Conservation (phyloP, 2,329 filamentous ascomycete species). For the Talaromyces sp. region DNA sequence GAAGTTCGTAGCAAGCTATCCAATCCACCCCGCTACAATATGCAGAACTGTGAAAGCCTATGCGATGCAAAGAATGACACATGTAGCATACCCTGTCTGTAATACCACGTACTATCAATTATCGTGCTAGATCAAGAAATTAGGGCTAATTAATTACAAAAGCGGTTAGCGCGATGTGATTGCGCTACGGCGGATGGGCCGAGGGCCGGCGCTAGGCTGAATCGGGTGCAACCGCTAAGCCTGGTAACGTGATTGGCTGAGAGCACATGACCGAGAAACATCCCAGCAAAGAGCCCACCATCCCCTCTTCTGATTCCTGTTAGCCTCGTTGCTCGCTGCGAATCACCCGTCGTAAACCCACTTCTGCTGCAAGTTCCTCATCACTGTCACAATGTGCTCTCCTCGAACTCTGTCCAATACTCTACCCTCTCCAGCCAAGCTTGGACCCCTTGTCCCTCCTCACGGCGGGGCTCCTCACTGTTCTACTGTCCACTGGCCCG, state of each 20-base stretch:
- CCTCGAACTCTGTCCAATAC: not conserved
- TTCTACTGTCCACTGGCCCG: not conserved
- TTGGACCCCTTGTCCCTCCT: not conserved
- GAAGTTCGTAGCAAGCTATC: not conserved
- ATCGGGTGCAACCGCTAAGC: not conserved
- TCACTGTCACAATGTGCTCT: constrained; percentile 14
- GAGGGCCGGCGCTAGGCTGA: not conserved
- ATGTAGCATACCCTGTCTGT: not conserved
- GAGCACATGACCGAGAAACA: not conserved
- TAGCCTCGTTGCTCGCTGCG: constrained; percentile 5
- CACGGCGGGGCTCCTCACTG: constrained; percentile 3
- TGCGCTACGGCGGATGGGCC: not conserved
- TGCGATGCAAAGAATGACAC: not conserved
- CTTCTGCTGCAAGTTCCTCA: constrained; percentile 6
- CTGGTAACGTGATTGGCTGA: not conserved
- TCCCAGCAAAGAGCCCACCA: not conserved
- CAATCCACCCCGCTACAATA: not conserved
- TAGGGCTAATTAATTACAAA: constrained; percentile 5
- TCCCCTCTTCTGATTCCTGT: not conserved
- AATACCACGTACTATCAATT: not conserved
- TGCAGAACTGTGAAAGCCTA: not conserved
- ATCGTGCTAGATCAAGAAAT: not conserved
- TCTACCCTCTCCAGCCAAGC: not conserved
- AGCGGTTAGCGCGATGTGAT: not conserved
- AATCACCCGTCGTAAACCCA: constrained; percentile 11